Percentiles rank a stretch among this genome's conserved stretches.
Conservation (phyloP, 2,329 filamentous ascomycete genomes). For the Bisporella sp. region DNA sequence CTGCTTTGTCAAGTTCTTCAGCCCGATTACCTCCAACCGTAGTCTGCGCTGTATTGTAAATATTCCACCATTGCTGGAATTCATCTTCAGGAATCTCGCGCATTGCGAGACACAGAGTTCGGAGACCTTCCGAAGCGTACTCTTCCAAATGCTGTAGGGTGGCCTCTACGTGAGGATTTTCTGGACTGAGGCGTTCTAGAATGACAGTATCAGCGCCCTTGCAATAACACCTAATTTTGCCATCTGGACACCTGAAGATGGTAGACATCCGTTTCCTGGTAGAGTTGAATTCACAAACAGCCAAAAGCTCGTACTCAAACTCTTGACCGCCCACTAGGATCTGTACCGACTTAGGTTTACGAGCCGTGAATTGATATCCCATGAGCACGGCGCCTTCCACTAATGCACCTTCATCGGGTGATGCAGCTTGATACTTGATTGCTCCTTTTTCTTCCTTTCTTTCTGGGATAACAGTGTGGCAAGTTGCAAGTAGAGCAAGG, state of each 20-base stretch:
- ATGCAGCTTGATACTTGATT: constrained; percentile 97
- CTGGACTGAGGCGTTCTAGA: constrained; percentile 74
- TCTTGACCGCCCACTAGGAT: constrained; percentile 69
- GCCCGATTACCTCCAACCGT: constrained; percentile 88
- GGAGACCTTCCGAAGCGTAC: constrained; percentile 91
- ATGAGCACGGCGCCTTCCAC: constrained; percentile 83
- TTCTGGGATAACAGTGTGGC: constrained; percentile 97
- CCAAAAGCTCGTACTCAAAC: constrained; percentile 81
- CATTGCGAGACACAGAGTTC: constrained; percentile 91
- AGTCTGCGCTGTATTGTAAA: constrained; percentile 82
- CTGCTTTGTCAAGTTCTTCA: constrained; percentile 93
- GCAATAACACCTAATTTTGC: constrained; percentile 87
- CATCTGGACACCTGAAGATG: constrained; percentile 93
- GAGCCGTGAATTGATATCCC: constrained; percentile 84
- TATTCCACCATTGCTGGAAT: constrained; percentile 76
- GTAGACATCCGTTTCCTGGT: constrained; percentile 96
- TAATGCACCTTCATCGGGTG: constrained; percentile 92
- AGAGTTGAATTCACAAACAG: constrained; percentile 99
- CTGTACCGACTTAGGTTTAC: constrained; percentile 82
- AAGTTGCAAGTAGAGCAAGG: constrained; percentile 76
- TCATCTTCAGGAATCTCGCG: constrained; percentile 87
- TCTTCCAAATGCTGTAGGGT: constrained; percentile 96
- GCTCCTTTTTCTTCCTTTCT: constrained; percentile 66
- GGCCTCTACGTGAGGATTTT: constrained; percentile 82
- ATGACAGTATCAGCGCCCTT: constrained; percentile 99